Base-by-base conservation (phyloP, 2,329 filamentous ascomycete genomes). In the Aspergillus ochraceus region DNA sequence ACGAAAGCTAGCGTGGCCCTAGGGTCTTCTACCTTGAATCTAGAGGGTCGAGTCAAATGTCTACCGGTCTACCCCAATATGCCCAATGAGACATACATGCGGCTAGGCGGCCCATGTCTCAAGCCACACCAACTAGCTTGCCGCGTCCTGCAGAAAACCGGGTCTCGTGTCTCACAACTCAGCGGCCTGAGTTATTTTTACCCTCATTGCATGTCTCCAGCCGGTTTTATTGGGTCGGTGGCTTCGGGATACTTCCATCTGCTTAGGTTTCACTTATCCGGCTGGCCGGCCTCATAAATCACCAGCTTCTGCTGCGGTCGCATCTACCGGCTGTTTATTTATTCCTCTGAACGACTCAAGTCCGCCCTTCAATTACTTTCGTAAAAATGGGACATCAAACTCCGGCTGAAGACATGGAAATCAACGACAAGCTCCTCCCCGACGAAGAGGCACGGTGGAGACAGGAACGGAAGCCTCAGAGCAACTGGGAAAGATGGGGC, bases 381-480 rank as follows among this genome's bases (percentile, higher is more conserved):
- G 12, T 24, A 4, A 51, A 8, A 24, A 59, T 55, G 52, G 20
- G 47, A 32, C 52, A 46, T 12, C 32, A 46, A 24, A 14, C 26
- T 11, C 50, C 47, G 6, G 11, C 39, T 6, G 42, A 55, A 26
- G 52, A 50, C 19, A 20, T 46, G 5, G 57, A 55, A 39, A 42
- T 51, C 17, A 52, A 58, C 9, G 52, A 59, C 17, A 59, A 59
- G 52, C 52, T 59, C 11, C 57, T 59, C 14, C 45, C 57, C 19
- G 52, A 59, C 19, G 57, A 59, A 26, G 57, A 54, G 24, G 19
- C 52, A 5, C 49, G 36, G 22, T 62, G 60, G 60, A 42, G 51
- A 32, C 59, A 46, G 2, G 47, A 60, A 1, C 29, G 51, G 2
- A 54, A 55, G 46, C 11, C 24, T 3, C n/a, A 19, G 11, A 4